phyloP scores from a whole-genome alignment of 2,329 filamentous ascomycete species.

The Ramularia collo-cygni region DNA sequence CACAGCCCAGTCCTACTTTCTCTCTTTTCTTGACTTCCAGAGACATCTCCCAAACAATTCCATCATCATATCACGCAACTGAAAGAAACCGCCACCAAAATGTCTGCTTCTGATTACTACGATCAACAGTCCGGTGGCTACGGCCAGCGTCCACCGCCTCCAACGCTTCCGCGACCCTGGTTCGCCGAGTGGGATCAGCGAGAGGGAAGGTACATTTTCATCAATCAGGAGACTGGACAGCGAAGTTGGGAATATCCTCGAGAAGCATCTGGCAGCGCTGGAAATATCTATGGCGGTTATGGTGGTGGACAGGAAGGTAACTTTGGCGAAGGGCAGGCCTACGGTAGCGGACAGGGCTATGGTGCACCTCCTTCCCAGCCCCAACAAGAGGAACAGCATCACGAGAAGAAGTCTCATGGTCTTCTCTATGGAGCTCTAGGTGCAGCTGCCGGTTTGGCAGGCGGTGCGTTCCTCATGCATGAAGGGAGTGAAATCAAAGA shows the following conservation, averaged over 20 bases:
- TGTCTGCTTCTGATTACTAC: slow-evolving; percentile 1
- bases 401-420: slow-evolving; percentile 25
- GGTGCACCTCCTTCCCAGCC: slow-evolving; percentile 5
- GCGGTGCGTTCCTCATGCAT: slow-evolving; percentile 40
- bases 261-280: slow-evolving; percentile 13
- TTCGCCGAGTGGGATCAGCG: slow-evolving; percentile 38
- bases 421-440: slow-evolving; percentile 35
- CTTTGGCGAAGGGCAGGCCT: slow-evolving; percentile 22
- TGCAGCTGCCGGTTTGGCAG: slow-evolving; percentile 36
- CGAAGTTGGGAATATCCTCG: slow-evolving; percentile 35
- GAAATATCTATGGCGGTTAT: slow-evolving; percentile 10
- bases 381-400: neutral
- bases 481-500: slow-evolving; percentile 37
- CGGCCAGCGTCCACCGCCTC: slow-evolving; percentile 21
- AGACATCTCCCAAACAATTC: no score
- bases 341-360: slow-evolving; percentile 13
- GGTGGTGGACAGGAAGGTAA: slow-evolving; percentile 10
- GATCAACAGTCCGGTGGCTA: slow-evolving; percentile 4
- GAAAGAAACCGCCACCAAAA: no score
- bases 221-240: slow-evolving; percentile 43
- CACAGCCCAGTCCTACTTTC: no score
- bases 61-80: no score
- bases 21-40: no score
- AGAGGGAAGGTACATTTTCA: slow-evolving; percentile 38
- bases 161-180: slow-evolving; percentile 38